phyloP scores from a whole-genome alignment of 1,284 basidiomycete genomes.

The Cryptococcus hybrid region DNA sequence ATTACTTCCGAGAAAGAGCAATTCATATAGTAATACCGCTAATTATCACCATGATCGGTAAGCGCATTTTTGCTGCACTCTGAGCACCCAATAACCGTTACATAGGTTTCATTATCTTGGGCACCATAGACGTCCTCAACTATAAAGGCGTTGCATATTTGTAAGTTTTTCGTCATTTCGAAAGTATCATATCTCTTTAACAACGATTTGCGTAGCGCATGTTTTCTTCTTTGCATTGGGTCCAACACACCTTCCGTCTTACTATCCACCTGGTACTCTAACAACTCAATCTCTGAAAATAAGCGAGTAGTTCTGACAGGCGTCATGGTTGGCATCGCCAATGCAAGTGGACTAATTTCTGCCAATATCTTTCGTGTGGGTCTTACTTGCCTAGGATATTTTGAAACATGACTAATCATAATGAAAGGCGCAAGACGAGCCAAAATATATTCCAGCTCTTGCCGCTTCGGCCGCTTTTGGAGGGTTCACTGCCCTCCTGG shows the following conservation, averaged over 20 bases:
- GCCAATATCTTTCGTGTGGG: slow-evolving; percentile 54
- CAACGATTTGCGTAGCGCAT: slow-evolving; percentile 1
- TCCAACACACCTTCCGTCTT: slow-evolving; percentile 56
- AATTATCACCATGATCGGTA: slow-evolving; percentile 7
- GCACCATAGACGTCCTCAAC: slow-evolving; percentile 52
- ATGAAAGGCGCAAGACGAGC: slow-evolving; percentile 48
- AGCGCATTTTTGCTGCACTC: neutral
- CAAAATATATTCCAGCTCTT: slow-evolving; percentile 40
- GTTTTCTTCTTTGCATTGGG: slow-evolving; percentile 44
- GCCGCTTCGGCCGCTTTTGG: slow-evolving; percentile 21
- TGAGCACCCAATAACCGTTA: neutral
- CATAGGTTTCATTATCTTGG: slow-evolving; percentile 57
- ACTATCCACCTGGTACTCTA: slow-evolving; percentile 57
- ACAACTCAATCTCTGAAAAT: slow-evolving; percentile 57
- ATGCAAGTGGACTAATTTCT: slow-evolving; percentile 56
- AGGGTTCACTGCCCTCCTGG: slow-evolving; percentile 12
- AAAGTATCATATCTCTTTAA: neutral
- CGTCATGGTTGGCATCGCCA: slow-evolving; percentile 56
- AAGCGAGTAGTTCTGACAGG: slow-evolving; percentile 56
- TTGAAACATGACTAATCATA: slow-evolving; percentile 33
- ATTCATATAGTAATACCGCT: slow-evolving; percentile 1
- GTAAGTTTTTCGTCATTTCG: slow-evolving; percentile 51
- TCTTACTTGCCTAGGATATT: too few species aligned
- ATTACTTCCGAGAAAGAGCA: slow-evolving; percentile 12
- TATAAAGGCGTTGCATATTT: slow-evolving; percentile 55